Base-by-base conservation (phyloP, 768 basidiomycete species). In the Hemileccinum impolitum region DNA sequence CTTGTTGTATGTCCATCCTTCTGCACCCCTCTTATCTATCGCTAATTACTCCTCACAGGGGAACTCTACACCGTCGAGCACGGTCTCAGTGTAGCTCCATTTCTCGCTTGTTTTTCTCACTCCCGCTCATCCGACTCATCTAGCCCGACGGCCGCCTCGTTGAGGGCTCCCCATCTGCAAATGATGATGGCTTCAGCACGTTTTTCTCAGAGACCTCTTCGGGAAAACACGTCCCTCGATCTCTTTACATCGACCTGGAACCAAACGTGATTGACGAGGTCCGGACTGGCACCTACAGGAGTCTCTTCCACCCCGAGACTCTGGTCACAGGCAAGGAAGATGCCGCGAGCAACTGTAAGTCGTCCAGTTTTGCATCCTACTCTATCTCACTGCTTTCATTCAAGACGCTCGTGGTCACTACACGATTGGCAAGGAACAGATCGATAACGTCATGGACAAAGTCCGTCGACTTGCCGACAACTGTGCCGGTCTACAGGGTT, bases 11-110 rank as follows among this genome's bases (percentile, higher is more conserved):
- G 90, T 87, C 43, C 28, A 12, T 40, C n/a, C n/a, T n/a, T n/a
- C n/a, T n/a, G 11, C 48, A 52, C 62, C 55, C 60, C 63, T 54
- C 41, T 39, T 31, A 41, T 38, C 52, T 45, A 31, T 45, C 47
- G 26, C 53, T 68, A 17, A 68, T 53, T 15, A 26, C 35, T 55
- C 48, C 61, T 69, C 64, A 25, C 69, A 93, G 90, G 91, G 95
- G 95, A 97, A 74, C 83, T 98, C 54, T 99, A 99, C 77, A 96
- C 94, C 65, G 85, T 96, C 62, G 96, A 99, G 73, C 96, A 98
- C 72, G 94, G 94, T 68, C 78, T 99, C 52, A 94, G 88, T 70
- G 95, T 96, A 70, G 74, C 23, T 62, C 52, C 26, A 26, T 51
- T 17, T 31, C 26, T 52, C 15, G 34, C 30, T 44, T 14, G 35